Percentiles rank a stretch among this genome's conserved stretches.
Conservation (phyloP, 768 basidiomycete genomes). For the Rhodocollybia butyracea region DNA sequence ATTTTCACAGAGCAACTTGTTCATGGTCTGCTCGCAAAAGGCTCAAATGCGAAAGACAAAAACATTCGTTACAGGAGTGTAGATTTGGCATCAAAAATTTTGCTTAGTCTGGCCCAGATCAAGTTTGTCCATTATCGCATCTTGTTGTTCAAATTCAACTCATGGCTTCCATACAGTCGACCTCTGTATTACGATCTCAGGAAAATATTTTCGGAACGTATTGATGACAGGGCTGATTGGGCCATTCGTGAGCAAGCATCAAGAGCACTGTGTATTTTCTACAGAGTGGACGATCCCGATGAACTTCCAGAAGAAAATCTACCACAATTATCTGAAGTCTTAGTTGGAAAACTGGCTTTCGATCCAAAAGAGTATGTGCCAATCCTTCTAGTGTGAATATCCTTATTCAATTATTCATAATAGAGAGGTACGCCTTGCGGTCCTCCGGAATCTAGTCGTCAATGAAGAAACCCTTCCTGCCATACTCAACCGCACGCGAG, state of each 20-base stretch:
- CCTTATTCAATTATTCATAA: background rate
- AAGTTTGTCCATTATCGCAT: constrained; percentile 56
- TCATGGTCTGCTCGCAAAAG: constrained; percentile 65
- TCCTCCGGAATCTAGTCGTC: constrained; percentile 67
- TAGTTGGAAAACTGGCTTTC: constrained; percentile 63
- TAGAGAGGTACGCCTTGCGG: constrained; percentile 86
- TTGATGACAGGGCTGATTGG: constrained; percentile 77
- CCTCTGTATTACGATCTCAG: constrained; percentile 67
- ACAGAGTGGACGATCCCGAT: constrained; percentile 60
- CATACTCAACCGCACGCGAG: constrained; percentile 75
- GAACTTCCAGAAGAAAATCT: constrained; percentile 47
- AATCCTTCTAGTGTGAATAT: background rate
- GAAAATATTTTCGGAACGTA: constrained; percentile 61
- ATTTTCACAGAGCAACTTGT: constrained; percentile 67
- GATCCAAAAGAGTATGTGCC: constrained; percentile 73
- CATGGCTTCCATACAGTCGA: constrained; percentile 34
- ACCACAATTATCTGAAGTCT: constrained; percentile 48
- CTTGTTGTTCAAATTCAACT: background rate
- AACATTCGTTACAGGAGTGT: constrained; percentile 76
- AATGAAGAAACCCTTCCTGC: constrained; percentile 52
- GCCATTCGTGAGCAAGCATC: constrained; percentile 76
- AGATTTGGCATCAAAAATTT: constrained; percentile 75
- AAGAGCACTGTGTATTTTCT: constrained; percentile 74
- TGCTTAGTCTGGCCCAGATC: constrained; percentile 75
- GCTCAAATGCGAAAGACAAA: constrained; percentile 86